phyloP scores from a whole-genome alignment of 495 filamentous ascomycete species.

The Annulohypoxylon nitens region DNA sequence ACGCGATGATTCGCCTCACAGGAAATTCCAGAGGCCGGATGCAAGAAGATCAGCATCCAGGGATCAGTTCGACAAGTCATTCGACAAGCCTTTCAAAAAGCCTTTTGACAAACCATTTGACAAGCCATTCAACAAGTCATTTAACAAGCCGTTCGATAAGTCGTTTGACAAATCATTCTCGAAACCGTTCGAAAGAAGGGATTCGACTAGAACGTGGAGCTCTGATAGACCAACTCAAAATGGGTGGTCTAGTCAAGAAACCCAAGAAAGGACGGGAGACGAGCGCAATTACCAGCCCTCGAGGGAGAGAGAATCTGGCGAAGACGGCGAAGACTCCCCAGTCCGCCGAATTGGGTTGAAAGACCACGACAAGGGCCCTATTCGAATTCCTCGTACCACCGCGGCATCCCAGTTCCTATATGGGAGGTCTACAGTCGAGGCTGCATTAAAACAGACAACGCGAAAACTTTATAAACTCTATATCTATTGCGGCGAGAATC shows the following conservation, averaged over 20 bases:
- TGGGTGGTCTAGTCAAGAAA: background rate
- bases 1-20: no score
- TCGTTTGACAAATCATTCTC: background rate
- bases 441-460: slow-evolving; percentile 75
- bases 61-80: background rate
- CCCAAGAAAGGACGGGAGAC: background rate
- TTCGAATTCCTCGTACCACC: slow-evolving; percentile 82
- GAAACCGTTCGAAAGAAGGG: background rate
- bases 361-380: slow-evolving; percentile 50
- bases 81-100: background rate
- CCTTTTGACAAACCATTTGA: background rate
- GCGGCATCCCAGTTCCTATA: slow-evolving; percentile 93
- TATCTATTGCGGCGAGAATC: slow-evolving; percentile 70
- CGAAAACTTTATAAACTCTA: slow-evolving; percentile 89
- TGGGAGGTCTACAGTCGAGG: slow-evolving; percentile 82
- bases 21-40: no score
- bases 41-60: no score
- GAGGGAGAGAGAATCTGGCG: background rate
- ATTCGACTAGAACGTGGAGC: background rate
- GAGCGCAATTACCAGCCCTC: background rate
- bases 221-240: background rate
- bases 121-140: background rate
- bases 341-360: background rate
- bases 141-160: background rate
- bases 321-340: background rate